Base-by-base conservation (phyloP, 441 rosid genomes). In the Breynia disticha region DNA sequence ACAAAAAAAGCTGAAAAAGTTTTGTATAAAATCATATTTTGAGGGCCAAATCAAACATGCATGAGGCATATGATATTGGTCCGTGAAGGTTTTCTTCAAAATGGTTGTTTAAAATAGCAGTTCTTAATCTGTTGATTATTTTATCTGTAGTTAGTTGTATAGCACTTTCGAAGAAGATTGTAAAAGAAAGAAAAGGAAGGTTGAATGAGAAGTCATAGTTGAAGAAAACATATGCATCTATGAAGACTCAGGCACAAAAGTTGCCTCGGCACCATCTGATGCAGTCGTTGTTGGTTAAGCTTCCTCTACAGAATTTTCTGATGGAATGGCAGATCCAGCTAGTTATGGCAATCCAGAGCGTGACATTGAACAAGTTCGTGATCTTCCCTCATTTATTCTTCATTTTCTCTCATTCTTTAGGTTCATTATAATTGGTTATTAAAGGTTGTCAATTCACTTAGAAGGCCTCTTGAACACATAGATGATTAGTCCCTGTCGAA, bases 261-360 rank as follows among this genome's bases (percentile, higher is more conserved):
- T 37, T 11, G 41, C 41, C 41, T 6, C 41, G 7, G 41, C 41
- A 37, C 41, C 41, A 37, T 6, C 41, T 37, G 7, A 37, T 37
- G 41, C 41, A 37, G 41, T 37, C 11, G 41, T 37, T 37, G 41
- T 37, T 11, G 41, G 41, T 37, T 37, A 11, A 37, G 41, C 41
- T 37, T 37, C 41, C 11, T 37, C 41, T 11, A 37, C 41, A 6
- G 6, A 37, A 5, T 51, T 35, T 32, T 51, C 55, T 24, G 37
- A 51, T 51, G 55, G 55, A 51, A 51, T 51, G 55, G 55, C 55
- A 51, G 41, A 51, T 51, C 55, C 24, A 14, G 41, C 32, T 32
- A 28, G 41, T 16, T 16, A 51, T 35, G 39, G 41, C 24, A 28
- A 51, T 51, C 16, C 41, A 7, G 55, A 51, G 37, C 55, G 55